phyloP scores from a whole-genome alignment of 73 alveolate genomes.

The Durusdinium trenchii region DNA sequence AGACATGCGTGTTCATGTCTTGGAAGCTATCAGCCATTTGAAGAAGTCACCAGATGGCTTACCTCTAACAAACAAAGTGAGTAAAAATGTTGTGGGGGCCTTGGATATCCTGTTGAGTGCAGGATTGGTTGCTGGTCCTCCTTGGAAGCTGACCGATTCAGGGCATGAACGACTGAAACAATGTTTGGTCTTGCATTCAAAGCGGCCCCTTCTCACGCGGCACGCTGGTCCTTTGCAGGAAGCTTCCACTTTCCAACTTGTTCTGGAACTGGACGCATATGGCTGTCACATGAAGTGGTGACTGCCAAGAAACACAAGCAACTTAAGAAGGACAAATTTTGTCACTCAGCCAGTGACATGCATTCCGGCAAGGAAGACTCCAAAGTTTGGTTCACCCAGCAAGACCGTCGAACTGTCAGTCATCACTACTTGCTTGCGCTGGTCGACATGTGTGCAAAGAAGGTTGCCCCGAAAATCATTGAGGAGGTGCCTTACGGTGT shows the following conservation, averaged over 20 bases:
- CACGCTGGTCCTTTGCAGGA: not conserved
- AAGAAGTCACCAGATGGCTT: not conserved
- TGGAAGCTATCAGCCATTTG: not conserved
- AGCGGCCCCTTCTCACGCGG: not conserved
- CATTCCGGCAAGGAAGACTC: not conserved
- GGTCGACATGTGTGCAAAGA: not conserved
- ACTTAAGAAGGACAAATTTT: not conserved
- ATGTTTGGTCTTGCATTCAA: not conserved
- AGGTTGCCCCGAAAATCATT: not conserved
- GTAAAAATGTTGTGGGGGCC: not conserved
- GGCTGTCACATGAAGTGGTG: conserved; percentile 25
- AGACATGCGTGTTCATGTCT: not conserved
- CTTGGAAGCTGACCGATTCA: conserved; percentile 1
- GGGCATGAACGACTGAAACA: not conserved
- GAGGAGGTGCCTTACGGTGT: not conserved
- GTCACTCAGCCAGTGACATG: not conserved
- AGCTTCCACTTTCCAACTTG: not conserved
- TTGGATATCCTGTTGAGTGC: not conserved
- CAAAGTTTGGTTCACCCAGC: conserved; percentile 5
- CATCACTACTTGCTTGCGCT: not conserved
- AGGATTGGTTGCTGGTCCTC: not conserved
- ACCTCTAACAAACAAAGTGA: not conserved
- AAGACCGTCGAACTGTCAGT: not conserved
- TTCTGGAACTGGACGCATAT: not conserved
- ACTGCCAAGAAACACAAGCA: not conserved